A percentile compares a stretch with the other conserved stretches of the same genome.
These are phyloP conservation scores for Pyrenochaeta sp. DNA, from an alignment of 2,329 filamentous ascomycete species.

Conservation along the genomic window DNA sequence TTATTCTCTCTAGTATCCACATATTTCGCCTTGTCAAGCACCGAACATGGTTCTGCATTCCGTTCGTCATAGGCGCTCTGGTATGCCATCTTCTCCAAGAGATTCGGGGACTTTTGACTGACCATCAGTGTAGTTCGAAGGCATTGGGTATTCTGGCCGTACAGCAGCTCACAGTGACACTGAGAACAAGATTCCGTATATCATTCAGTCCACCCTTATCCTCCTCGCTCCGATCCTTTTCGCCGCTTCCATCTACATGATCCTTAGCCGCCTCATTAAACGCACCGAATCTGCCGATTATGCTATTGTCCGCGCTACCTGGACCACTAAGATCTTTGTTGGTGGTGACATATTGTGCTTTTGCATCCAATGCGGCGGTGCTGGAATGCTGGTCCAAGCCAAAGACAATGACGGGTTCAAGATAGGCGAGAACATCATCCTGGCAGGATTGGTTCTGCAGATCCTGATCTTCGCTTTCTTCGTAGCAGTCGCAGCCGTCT, in stretches of 20 bases:
- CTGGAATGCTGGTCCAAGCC: constrained; percentile 52
- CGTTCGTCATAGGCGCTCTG: constrained; percentile 57
- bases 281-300: constrained; percentile 53
- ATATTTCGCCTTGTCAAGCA: constrained; percentile 54
- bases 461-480: constrained; percentile 67
- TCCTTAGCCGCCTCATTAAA: constrained; percentile 53
- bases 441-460: constrained; percentile 66
- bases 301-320: constrained; percentile 54
- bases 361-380: constrained; percentile 48
- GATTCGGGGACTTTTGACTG: constrained; percentile 49
- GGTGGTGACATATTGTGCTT: constrained; percentile 63
- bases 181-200: constrained; percentile 43
- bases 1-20: constrained; percentile 54
- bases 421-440: constrained; percentile 62
- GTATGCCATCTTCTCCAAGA: neutral
- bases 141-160: constrained; percentile 52
- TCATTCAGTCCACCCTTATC: constrained; percentile 50
- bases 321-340: constrained; percentile 66
- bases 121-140: constrained; percentile 31
- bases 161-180: constrained; percentile 45
- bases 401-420: constrained; percentile 34
- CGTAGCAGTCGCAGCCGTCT: constrained; percentile 57
- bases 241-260: constrained; percentile 59
- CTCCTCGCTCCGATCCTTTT: constrained; percentile 47
- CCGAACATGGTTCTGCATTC: constrained; percentile 61